Evolutionary conservation across 352 stramenopile species (phyloP).

Genomic region (Phytophthora ramorum): DNA sequence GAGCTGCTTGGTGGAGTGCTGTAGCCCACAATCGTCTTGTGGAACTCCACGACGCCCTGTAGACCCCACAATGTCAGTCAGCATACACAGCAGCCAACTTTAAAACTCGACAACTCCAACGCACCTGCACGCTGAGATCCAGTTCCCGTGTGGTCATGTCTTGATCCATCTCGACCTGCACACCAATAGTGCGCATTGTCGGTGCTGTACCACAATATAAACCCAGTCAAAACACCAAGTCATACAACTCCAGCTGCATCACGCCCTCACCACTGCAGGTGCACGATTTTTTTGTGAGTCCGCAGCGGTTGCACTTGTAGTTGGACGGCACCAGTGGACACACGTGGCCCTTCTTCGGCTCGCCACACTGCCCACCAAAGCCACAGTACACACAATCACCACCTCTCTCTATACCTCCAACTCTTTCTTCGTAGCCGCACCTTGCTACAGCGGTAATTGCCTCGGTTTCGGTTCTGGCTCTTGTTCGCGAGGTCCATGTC

Average conservation of each 20-base stretch:
- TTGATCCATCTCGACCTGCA: conserved; percentile 83
- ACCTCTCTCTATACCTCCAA: not conserved
- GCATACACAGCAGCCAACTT: not conserved
- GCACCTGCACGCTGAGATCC: conserved; percentile 78
- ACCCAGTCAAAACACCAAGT: conserved; percentile 7
- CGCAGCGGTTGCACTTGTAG: conserved; percentile 84
- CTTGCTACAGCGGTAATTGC: conserved; percentile 90
- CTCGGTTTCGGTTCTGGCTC: conserved; percentile 82
- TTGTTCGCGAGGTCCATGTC: conserved; percentile 61
- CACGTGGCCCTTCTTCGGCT: conserved; percentile 89
- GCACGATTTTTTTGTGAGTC: conserved; percentile 79
- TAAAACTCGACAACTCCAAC: conserved; percentile 1
- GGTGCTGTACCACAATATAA: conserved; percentile 42
- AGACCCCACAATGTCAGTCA: conserved; percentile 14
- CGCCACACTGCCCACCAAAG: conserved; percentile 58
- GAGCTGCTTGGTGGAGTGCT: conserved; percentile 44
- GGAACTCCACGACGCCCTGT: conserved; percentile 77
- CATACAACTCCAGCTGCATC: not conserved
- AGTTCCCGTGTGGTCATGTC: conserved; percentile 83
- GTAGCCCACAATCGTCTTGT: conserved; percentile 62
- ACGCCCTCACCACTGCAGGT: conserved; percentile 62
- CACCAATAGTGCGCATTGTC: conserved; percentile 65
- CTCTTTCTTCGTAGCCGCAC: conserved; percentile 24
- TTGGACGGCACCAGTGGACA: conserved; percentile 84
- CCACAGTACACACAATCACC: not conserved